These are phyloP conservation scores for Fusarium illudens DNA, from an alignment of 2,329 filamentous ascomycete genomes.

Conservation along the genomic window DNA sequence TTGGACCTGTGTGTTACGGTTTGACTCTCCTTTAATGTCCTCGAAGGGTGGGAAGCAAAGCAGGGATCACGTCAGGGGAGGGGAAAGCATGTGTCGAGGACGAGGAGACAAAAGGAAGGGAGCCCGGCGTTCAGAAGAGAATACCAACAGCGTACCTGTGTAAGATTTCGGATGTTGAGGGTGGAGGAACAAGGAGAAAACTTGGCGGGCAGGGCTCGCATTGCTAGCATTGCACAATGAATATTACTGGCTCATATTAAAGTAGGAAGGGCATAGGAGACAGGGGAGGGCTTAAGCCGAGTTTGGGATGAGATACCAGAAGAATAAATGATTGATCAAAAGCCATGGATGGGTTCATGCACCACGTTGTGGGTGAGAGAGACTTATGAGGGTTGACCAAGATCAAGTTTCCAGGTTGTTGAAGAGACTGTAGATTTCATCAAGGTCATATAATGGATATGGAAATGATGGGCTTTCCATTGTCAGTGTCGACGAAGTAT, in stretches of 20 bases:
- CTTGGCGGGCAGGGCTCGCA: slow-evolving; percentile 21
- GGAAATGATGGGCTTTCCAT: not conserved
- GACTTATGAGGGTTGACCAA: not conserved
- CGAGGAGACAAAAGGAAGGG: slow-evolving; percentile 25
- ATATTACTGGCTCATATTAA: slow-evolving; percentile 20
- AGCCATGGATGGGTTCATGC: too few relatives aligned
- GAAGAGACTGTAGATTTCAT: not conserved
- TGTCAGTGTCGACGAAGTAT: not conserved
- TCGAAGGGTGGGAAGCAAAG: slow-evolving; percentile 10
- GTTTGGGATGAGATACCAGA: slow-evolving; percentile 20
- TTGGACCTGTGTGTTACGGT: slow-evolving; percentile 33
- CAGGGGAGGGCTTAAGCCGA: slow-evolving; percentile 9
- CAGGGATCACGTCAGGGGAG: slow-evolving; percentile 8
- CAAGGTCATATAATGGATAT: not conserved
- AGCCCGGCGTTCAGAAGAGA: slow-evolving; percentile 43
- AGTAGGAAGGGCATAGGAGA: slow-evolving; percentile 15
- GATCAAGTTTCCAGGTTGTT: not conserved
- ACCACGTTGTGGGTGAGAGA: not conserved
- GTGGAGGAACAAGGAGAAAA: slow-evolving; percentile 12
- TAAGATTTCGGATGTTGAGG: slow-evolving; percentile 40
- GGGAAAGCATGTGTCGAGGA: slow-evolving; percentile 15
- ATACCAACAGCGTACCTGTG: slow-evolving; percentile 41
- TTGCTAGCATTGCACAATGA: slow-evolving; percentile 5
- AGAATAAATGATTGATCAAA: slow-evolving; percentile 18
- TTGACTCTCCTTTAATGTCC: slow-evolving; percentile 25